Conservation (phyloP, 2,329 filamentous ascomycete genomes). For the Alternaria novae-zelandiae region DNA sequence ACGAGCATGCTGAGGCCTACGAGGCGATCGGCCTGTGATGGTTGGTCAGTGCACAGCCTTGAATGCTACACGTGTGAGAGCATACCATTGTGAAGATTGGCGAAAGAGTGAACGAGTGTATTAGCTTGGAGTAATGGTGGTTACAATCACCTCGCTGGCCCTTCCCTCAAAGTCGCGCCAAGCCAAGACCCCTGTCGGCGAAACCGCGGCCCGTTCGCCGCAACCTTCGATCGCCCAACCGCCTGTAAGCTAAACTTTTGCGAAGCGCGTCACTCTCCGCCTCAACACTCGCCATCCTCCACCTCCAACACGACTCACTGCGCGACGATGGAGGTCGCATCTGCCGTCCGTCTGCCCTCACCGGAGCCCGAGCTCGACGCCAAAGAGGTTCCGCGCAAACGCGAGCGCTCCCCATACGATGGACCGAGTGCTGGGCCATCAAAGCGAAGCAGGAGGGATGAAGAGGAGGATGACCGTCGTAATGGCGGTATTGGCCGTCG, state of each 20-base stretch:
- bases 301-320: slow-evolving; percentile 1
- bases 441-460: slow-evolving; percentile 45
- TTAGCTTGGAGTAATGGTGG: slow-evolving; percentile 11
- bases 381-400: slow-evolving; percentile 56
- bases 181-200: slow-evolving; percentile 20
- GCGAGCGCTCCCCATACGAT: slow-evolving; percentile 60
- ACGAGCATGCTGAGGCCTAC: slow-evolving; percentile 78
- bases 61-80: background rate
- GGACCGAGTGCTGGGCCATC: slow-evolving; percentile 36
- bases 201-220: slow-evolving; percentile 25
- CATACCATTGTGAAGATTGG: slow-evolving; percentile 39
- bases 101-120: slow-evolving; percentile 23
- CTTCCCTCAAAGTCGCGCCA: slow-evolving; percentile 20
- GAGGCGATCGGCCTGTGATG: slow-evolving; percentile 84
- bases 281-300: slow-evolving; percentile 1
- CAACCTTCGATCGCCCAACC: slow-evolving; percentile 4
- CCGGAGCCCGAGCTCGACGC: slow-evolving; percentile 55
- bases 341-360: slow-evolving; percentile 65
- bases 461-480: slow-evolving; percentile 42
- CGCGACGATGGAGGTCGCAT: slow-evolving; percentile 45
- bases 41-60: slow-evolving; percentile 5
- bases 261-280: slow-evolving; percentile 16
- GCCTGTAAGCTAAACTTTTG: slow-evolving; percentile 34
- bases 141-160: slow-evolving; percentile 26
- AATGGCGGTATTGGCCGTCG: slow-evolving; percentile 78